These are phyloP conservation scores for Triticum turgidum DNA, from an alignment of 176 grass and related monocot species.

Conservation along the genomic window DNA sequence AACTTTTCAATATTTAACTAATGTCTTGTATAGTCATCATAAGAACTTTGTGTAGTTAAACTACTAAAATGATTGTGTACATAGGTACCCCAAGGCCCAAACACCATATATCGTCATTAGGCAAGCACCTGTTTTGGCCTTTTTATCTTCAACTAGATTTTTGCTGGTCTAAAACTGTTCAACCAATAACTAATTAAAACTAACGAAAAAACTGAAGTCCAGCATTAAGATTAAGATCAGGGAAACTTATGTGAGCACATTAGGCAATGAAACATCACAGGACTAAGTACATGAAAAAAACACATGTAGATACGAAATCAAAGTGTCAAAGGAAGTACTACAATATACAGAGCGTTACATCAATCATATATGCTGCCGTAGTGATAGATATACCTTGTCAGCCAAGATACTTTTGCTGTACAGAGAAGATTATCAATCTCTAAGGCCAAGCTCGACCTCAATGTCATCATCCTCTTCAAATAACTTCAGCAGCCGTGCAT, in stretches of 20 bases:
- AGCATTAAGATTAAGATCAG: not conserved
- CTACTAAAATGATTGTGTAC: not conserved
- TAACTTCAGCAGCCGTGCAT: slow-evolving; percentile 79
- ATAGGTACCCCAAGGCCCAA: not conserved
- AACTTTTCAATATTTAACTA: not conserved
- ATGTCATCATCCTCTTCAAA: slow-evolving; percentile 91
- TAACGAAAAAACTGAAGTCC: not conserved
- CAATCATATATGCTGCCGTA: not conserved
- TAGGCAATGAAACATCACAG: not conserved
- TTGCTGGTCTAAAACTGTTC: not conserved
- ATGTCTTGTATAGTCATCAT: not conserved
- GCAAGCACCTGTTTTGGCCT: not conserved
- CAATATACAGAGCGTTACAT: not conserved
- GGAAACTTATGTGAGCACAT: not conserved
- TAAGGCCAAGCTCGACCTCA: slow-evolving; percentile 77
- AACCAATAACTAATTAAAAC: not conserved
- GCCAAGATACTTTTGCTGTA: slow-evolving; percentile 55
- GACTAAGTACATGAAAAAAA: not conserved
- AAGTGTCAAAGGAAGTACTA: not conserved
- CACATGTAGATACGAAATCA: not conserved
- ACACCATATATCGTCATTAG: not conserved
- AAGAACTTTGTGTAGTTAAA: not conserved
- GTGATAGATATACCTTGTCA: slow-evolving; percentile 47
- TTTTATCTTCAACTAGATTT: not conserved
- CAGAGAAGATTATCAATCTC: slow-evolving; percentile 55